phyloP scores from a whole-genome alignment of 2,329 filamentous ascomycete species.

The Ceratocystis variospora region DNA sequence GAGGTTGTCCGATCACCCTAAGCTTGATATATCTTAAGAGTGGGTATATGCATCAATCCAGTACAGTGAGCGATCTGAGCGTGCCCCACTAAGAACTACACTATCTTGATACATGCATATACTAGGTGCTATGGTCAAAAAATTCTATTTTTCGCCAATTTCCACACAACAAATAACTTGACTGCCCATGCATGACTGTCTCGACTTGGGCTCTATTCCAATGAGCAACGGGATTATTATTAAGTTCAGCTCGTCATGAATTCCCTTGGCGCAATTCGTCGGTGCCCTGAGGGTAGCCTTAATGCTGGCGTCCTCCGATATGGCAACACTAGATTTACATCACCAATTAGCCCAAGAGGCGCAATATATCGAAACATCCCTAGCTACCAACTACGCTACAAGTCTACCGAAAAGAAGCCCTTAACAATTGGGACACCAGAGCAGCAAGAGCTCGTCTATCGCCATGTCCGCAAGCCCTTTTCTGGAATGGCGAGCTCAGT shows the following conservation, averaged over 20 bases:
- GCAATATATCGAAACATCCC: background rate
- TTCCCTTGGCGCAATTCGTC: background rate
- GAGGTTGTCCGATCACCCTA: background rate
- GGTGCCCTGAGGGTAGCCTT: background rate
- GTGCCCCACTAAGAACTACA: background rate
- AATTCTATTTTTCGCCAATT: background rate
- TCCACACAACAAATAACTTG: background rate
- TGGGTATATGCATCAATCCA: background rate
- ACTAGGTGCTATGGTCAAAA: background rate
- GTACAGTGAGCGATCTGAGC: background rate
- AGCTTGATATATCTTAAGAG: background rate
- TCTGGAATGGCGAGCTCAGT: background rate
- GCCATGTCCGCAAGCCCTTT: slow-evolving; percentile 10
- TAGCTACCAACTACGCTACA: background rate
- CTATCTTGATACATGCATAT: background rate
- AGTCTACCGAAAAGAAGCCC: background rate
- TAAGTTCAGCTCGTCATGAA: background rate
- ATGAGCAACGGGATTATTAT: background rate
- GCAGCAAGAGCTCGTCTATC: slow-evolving; percentile 10
- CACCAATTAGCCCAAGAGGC: background rate
- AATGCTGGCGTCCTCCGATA: slow-evolving; percentile 1
- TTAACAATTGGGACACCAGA: slow-evolving; percentile 1
- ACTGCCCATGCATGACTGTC: background rate
- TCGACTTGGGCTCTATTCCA: background rate
- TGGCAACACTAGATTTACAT: background rate